Base-by-base conservation (phyloP, 208 protist species). In the Wallacemonas collosoma region DNA sequence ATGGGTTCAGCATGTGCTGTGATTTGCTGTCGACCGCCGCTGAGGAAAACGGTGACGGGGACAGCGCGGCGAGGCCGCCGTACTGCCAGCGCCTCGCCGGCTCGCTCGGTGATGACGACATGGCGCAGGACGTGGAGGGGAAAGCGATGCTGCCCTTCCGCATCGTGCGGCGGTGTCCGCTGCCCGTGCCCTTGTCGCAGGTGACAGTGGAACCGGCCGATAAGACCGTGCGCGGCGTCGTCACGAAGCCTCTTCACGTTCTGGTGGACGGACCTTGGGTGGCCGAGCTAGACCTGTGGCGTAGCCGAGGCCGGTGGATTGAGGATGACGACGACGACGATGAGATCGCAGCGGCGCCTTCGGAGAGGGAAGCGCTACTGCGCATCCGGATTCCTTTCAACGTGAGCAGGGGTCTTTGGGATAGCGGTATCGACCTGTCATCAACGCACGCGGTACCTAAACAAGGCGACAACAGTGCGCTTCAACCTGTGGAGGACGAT, bases 1-100 rank as follows among this genome's bases (percentile, higher is more conserved):
- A 85, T 45, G 91, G 91, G 39, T 97, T 88, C 81, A 93, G 88
- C 71, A 54, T 94, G 62, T 97, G 93, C 78, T 95, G 93, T 54
- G 81, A 83, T 55, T 43, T 87, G 36, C 36, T 95, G 26, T 26
- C 26, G 14, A 60, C 38, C 11, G 65, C 75, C 70, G 71, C 44
- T 58, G 26, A 71, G 43, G 66, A 85, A 41, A 51, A 64, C 26
- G 72, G 67, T 14, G 81, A 77, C 64, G 74, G 66, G 50, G 75
- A 76, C 38, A 15, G 75, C 2, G 40, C 41, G 48, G 40, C 47
- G 17, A 60, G 74, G 50, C 0, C 56, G 71, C 53, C 81, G 77
- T 53, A 12, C 48, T 83, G 54, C 71, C 77, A 12, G 64, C 80
- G 47, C 74, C 72, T 39, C 8, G 17, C 2, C 36, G 41, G 40